A percentile compares a stretch with the other conserved stretches of the same genome.
Evolutionary conservation across 2,329 filamentous ascomycete genomes (phyloP).

Genomic region (Penicillium sp.): DNA sequence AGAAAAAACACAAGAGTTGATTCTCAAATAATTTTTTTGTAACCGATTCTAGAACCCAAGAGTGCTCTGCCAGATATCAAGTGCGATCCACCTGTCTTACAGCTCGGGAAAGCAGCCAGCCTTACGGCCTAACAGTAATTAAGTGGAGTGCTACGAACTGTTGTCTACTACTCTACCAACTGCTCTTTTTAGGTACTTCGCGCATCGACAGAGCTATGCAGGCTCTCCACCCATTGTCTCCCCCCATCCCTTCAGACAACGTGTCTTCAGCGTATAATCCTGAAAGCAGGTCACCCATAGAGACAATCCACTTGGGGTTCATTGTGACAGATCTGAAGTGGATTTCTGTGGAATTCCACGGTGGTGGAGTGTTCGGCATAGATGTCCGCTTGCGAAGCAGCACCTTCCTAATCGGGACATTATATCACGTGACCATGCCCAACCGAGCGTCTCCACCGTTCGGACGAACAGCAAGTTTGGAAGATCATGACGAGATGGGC

Average conservation of each 20-base stretch:
- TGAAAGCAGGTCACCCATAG: neutral
- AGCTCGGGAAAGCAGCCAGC: neutral
- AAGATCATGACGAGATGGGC: neutral
- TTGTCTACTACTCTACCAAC: no score
- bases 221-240: slow-evolving; percentile 3
- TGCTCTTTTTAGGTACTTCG: neutral
- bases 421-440: slow-evolving; percentile 8
- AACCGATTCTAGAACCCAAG: neutral
- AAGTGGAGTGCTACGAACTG: neutral
- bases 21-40: neutral
- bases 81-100: neutral
- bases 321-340: neutral
- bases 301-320: no score
- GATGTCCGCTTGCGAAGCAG: slow-evolving; percentile 15
- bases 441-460: neutral
- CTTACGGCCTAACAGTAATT: neutral
- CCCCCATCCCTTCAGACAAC: neutral
- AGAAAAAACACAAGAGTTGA: neutral
- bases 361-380: slow-evolving; percentile 4
- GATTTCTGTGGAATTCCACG: slow-evolving; percentile 10
- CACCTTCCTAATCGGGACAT: slow-evolving; percentile 15
- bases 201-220: neutral
- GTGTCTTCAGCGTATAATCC: neutral
- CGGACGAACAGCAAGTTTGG: neutral
- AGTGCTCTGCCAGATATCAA: neutral